Percentiles rank a stretch among this genome's conserved stretches.
These are phyloP conservation scores for Kwoniella bestiolae DNA, from an alignment of 768 basidiomycete genomes.

Conservation along the genomic window DNA sequence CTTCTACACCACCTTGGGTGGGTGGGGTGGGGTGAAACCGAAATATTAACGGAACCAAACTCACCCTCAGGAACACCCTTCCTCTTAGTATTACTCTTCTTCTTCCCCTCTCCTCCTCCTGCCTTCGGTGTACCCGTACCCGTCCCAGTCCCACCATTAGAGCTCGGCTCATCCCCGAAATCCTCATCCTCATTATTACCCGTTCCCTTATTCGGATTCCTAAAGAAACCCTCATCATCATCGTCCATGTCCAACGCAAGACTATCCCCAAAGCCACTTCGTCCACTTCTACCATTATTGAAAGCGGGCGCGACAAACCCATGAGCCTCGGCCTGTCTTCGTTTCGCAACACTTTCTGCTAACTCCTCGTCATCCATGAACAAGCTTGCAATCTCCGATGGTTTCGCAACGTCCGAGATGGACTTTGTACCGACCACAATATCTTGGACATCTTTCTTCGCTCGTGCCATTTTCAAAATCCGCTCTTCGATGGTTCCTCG, in stretches of 20 bases:
- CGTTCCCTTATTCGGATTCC: conserved; percentile 30
- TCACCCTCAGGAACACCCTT: conserved; percentile 41
- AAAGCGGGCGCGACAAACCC: conserved; percentile 46
- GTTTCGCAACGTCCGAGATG: conserved; percentile 88
- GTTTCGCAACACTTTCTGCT: conserved; percentile 59
- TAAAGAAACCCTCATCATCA: conserved; percentile 54
- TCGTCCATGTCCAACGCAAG: conserved; percentile 36
- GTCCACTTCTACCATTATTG: conserved; percentile 40
- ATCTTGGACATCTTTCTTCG: conserved; percentile 99
- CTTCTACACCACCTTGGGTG: too few relatives aligned
- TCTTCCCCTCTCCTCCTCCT: background rate
- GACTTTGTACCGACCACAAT: conserved; percentile 98
- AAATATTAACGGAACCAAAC: conserved; percentile 2
- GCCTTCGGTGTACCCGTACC: conserved; percentile 7
- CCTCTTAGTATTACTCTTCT: conserved; percentile 26
- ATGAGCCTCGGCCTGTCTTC: conserved; percentile 55
- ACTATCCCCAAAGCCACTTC: conserved; percentile 32
- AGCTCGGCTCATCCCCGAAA: conserved; percentile 29
- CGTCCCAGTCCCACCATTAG: conserved; percentile 7
- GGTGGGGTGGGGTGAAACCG: too few relatives aligned
- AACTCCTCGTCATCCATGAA: conserved; percentile 90
- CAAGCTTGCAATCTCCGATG: conserved; percentile 94
- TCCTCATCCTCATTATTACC: conserved; percentile 53
- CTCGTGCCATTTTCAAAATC: conserved; percentile 91
- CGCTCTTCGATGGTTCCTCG: conserved; percentile 70